phyloP scores from a whole-genome alignment of 179 eudicot genomes.

The Gypsophila paniculata region DNA sequence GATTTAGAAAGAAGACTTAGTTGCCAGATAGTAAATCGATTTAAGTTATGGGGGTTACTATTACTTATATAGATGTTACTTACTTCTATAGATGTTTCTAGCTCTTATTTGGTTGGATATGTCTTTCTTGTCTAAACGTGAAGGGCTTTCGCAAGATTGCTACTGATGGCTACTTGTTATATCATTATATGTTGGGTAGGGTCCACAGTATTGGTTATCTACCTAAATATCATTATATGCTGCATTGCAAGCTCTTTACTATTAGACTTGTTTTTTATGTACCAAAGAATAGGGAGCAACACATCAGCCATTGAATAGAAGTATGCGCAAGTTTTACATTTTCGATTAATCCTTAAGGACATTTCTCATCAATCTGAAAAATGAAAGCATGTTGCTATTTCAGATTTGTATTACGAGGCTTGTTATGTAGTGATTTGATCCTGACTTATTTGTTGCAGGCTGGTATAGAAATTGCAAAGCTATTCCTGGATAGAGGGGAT shows the following conservation, averaged over 20 bases:
- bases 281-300: neutral
- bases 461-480: constrained; percentile 91
- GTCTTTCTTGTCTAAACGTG: neutral
- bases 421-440: neutral
- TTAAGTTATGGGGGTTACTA: neutral
- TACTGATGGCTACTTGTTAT: neutral
- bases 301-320: neutral
- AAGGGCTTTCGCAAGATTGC: neutral
- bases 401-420: neutral
- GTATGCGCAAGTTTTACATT: neutral
- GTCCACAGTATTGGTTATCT: no score
- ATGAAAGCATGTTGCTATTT: neutral
- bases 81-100: neutral
- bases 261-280: neutral
- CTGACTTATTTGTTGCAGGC: constrained; percentile 54
- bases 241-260: neutral
- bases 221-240: neutral
- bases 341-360: neutral
- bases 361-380: neutral
- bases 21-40: neutral
- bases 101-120: neutral
- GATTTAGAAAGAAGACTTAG: neutral
- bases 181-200: neutral
- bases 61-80: neutral
- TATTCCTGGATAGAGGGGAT: constrained; percentile 72